These are phyloP conservation scores for Ceratobasidium sp. DNA, from an alignment of 1,284 basidiomycete genomes.

Conservation along the genomic window DNA sequence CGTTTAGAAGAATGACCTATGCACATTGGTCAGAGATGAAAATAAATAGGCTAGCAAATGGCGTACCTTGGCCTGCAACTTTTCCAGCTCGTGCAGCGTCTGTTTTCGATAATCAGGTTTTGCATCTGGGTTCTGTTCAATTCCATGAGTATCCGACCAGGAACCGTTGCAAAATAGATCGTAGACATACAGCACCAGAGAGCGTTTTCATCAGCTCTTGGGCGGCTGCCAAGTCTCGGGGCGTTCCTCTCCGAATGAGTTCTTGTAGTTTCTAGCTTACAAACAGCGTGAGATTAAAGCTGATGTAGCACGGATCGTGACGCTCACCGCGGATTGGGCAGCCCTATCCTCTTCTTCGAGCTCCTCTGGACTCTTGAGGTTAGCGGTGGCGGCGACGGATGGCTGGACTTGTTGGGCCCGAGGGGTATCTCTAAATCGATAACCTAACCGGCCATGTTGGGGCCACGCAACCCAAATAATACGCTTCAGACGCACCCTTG, in stretches of 20 bases:
- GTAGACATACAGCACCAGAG: constrained; percentile 73
- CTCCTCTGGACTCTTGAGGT: constrained; percentile 93
- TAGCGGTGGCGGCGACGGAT: constrained; percentile 60
- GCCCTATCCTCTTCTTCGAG: constrained; percentile 94
- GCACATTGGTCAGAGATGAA: not conserved
- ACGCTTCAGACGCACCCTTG: constrained; percentile 65
- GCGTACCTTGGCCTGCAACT: constrained; percentile 80
- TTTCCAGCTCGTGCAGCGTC: constrained; percentile 88
- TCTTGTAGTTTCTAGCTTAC: constrained; percentile 85
- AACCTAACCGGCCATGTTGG: constrained; percentile 58
- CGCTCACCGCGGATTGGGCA: constrained; percentile 80
- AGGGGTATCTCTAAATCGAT: constrained; percentile 79
- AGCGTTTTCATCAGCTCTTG: constrained; percentile 98
- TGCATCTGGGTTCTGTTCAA: constrained; percentile 79
- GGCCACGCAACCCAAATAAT: constrained; percentile 13
- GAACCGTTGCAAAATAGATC: not conserved
- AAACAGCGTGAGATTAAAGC: not conserved
- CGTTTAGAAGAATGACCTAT: constrained; percentile 84
- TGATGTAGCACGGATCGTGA: not conserved
- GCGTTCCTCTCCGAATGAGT: constrained; percentile 93
- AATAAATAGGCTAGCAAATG: not conserved
- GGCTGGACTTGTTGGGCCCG: constrained; percentile 49
- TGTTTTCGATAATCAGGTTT: constrained; percentile 93
- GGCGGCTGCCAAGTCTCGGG: constrained; percentile 91
- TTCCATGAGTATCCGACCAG: not conserved